Conservation (phyloP, 768 basidiomycete species). For the Mycena rosella region DNA sequence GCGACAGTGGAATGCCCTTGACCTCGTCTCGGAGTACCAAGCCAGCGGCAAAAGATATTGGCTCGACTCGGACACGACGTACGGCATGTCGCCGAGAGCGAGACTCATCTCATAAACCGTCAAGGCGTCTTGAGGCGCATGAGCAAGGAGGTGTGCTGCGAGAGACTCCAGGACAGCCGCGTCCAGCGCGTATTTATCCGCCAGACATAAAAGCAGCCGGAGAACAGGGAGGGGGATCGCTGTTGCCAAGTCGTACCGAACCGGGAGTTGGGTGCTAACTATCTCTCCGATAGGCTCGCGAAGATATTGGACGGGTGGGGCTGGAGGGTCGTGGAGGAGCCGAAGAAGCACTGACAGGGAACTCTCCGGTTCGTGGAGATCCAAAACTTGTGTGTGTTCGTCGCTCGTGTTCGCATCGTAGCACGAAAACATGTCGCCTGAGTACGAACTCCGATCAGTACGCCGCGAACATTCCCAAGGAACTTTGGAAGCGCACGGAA, state of each 20-base stretch:
- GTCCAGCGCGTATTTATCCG: conserved; percentile 76
- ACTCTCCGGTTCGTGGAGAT: conserved; percentile 66
- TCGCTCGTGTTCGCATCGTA: conserved; percentile 58
- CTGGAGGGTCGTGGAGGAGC: conserved; percentile 68
- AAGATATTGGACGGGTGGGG: conserved; percentile 54
- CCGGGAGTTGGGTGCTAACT: conserved; percentile 46
- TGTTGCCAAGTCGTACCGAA: conserved; percentile 56
- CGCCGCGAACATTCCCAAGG: conserved; percentile 8
- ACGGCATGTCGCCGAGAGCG: conserved; percentile 51
- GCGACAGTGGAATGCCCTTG: conserved; percentile 63
- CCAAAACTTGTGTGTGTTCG: conserved; percentile 48
- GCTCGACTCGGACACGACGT: conserved; percentile 69
- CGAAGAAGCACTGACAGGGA: conserved; percentile 64
- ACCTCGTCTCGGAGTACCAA: conserved; percentile 65
- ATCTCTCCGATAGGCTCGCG: conserved; percentile 43
- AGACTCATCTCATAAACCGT: conserved; percentile 72
- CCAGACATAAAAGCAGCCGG: conserved; percentile 65
- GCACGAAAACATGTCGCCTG: conserved; percentile 78
- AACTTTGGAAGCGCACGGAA: conserved; percentile 62
- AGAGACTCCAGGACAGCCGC: conserved; percentile 55
- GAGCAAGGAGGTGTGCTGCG: conserved; percentile 65
- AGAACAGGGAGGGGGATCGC: conserved; percentile 78
- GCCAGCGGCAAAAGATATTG: conserved; percentile 71
- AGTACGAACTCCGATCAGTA: conserved; percentile 29
- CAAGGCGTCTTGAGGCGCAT: conserved; percentile 65